Percentiles rank a stretch among this genome's conserved stretches.
Conservation (phyloP, 2,329 filamentous ascomycete species). For the Aureobasidium sp. region DNA sequence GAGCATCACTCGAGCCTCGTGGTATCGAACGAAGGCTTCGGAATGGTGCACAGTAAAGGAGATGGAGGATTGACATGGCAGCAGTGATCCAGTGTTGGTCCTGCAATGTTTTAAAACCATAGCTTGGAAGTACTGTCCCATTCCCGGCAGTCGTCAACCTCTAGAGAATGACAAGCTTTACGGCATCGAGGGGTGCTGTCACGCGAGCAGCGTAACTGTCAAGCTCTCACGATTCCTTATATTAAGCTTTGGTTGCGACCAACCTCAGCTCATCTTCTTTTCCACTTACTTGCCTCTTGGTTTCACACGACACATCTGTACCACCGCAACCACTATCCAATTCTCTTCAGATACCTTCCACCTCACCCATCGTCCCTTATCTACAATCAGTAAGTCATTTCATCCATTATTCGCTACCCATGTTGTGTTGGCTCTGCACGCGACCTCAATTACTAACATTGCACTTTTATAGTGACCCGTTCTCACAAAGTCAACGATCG, state of each 20-base stretch:
- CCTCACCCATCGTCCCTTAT: background rate
- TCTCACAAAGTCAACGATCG: slow-evolving; percentile 94
- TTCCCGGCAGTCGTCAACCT: slow-evolving; percentile 3
- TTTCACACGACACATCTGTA: background rate
- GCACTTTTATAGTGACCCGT: slow-evolving; percentile 69
- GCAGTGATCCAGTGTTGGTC: background rate
- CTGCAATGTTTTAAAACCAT: no score
- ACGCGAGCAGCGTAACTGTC: slow-evolving; percentile 14
- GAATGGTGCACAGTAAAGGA: background rate
- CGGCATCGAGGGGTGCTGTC: slow-evolving; percentile 8
- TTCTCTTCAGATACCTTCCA: background rate
- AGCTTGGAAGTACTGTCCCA: no score
- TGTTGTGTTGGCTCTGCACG: background rate
- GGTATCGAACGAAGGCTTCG: background rate
- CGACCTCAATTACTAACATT: background rate
- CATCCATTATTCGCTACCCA: background rate
- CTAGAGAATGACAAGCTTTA: slow-evolving; percentile 1
- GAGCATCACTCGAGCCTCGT: background rate
- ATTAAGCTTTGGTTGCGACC: slow-evolving; percentile 14
- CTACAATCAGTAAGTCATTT: background rate
- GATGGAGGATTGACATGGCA: background rate
- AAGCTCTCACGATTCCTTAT: slow-evolving; percentile 6
- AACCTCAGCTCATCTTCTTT: slow-evolving; percentile 13
- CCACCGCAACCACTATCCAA: background rate
- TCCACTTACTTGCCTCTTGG: background rate